Evolutionary conservation across 1,284 basidiomycete species (phyloP), one percentile per base, ranked within the genome.

Genomic region (Jaminaea rosea): DNA sequence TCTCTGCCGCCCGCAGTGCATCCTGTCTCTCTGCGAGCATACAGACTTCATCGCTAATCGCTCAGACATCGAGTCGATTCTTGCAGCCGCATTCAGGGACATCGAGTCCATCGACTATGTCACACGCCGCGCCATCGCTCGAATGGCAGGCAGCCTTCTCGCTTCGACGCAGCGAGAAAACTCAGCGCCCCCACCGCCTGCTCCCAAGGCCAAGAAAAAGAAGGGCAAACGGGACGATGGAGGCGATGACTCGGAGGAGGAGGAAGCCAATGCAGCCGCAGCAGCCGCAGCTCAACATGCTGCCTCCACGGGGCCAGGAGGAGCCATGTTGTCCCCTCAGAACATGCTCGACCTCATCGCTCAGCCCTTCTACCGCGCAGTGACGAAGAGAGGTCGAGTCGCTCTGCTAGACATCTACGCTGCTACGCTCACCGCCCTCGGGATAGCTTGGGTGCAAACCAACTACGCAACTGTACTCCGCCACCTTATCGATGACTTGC

Each of bases 401-500:
- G 90, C 88, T 4, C 80, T 97, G 28, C 85, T 96, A 69, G 88
- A 94, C 64, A 85, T 89, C 60, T 97, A 97, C 67, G 81, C 84
- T 1, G 82, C 86, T 0, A 76, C 94, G 1, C 79, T 97, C 51
- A 81, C 80, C 0, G 78, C 80, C 6, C 82, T 97, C 4, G 93
- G 91, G 0, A 58, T 83, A 0, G 72, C 76, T 0, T 98, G 88
- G 75, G 83, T 90, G 37, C 91, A 96, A 71, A 74, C 77, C 26
- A 86, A 93, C 72, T 98, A 94, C 65, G 78, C 82, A 9, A 78
- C 84, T 31, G 81, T 97, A 51, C 79, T 89, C 29, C 77, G 78
- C 31, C 92, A 98, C 73, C 75, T 97, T 52, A 57, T 76, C 49
- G 65, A 70, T 47, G 89, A 94, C 53, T 80, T 96, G 32, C 81